Evolutionary conservation across 2,329 filamentous ascomycete genomes (phyloP).

Genomic region (Mycogone perniciosa): DNA sequence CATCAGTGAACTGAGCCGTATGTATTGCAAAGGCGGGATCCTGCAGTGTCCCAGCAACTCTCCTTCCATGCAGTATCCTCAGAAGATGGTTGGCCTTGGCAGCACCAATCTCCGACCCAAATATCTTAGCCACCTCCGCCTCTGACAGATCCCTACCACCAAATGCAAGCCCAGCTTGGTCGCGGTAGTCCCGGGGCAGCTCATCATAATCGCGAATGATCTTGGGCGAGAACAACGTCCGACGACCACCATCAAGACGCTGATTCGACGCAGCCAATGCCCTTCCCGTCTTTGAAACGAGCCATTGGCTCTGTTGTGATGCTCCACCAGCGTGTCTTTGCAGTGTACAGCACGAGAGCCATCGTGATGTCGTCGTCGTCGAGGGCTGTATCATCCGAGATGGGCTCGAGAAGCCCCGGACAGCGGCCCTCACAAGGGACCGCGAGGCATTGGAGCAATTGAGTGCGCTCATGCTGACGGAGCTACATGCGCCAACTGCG

Average conservation of each 20-base stretch:
- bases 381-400: conserved; percentile 6
- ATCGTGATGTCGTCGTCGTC: conserved; percentile 12
- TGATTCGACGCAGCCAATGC: not conserved
- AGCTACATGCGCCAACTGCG: conserved; percentile 10
- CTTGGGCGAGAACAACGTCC: conserved; percentile 30
- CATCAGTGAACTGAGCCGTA: conserved; percentile 37
- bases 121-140: conserved; percentile 41
- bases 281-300: conserved; percentile 3
- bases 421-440: conserved; percentile 24
- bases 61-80: conserved; percentile 54
- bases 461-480: conserved; percentile 23
- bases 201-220: conserved; percentile 50
- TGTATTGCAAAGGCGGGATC: conserved; percentile 48
- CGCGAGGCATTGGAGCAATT: conserved; percentile 24
- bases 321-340: not conserved
- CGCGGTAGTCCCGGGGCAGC: conserved; percentile 51
- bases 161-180: conserved; percentile 50
- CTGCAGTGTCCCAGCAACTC: conserved; percentile 57
- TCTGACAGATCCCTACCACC: conserved; percentile 42
- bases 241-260: conserved; percentile 19
- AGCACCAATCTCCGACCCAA: conserved; percentile 42
- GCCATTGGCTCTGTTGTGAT: conserved; percentile 2
- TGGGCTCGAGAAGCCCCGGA: conserved; percentile 17
- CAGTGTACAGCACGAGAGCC: conserved; percentile 12
- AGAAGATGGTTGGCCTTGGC: conserved; percentile 47